Conservation (phyloP, 2,329 filamentous ascomycete genomes). For the Calonectria montana region DNA sequence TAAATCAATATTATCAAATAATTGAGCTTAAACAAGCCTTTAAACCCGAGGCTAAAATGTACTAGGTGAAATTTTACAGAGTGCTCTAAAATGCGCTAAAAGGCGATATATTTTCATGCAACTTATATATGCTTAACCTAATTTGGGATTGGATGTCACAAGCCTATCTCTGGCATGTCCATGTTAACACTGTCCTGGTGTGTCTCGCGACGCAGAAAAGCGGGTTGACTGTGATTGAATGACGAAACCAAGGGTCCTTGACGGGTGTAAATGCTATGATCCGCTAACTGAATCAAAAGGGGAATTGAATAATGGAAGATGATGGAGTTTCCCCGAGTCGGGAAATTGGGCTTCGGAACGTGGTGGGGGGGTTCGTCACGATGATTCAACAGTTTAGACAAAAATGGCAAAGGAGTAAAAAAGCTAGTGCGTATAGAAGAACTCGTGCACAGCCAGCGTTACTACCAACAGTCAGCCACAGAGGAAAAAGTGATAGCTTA, state of each 20-base stretch:
- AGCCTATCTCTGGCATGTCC: background rate
- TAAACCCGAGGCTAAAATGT: background rate
- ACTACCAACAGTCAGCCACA: background rate
- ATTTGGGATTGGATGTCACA: background rate
- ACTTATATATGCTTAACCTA: too few species aligned
- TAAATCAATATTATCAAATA: too few species aligned
- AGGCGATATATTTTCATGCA: background rate
- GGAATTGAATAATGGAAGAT: too few species aligned
- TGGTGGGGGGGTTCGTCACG: background rate
- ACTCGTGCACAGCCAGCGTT: background rate
- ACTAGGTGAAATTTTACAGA: background rate
- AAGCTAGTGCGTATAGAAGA: background rate
- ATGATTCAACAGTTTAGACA: background rate
- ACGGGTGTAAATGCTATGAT: background rate
- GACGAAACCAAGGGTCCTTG: background rate
- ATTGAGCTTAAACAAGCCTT: background rate
- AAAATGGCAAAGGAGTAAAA: background rate
- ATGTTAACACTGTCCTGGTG: background rate
- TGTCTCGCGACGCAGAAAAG: background rate
- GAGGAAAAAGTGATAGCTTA: background rate
- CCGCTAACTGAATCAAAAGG: background rate
- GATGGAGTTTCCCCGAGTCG: background rate
- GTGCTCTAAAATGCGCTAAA: background rate
- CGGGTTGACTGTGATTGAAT: background rate
- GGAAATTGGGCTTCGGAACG: background rate